Conservation (phyloP, 768 basidiomycete genomes). For the Hydnomerulius pinastri region DNA sequence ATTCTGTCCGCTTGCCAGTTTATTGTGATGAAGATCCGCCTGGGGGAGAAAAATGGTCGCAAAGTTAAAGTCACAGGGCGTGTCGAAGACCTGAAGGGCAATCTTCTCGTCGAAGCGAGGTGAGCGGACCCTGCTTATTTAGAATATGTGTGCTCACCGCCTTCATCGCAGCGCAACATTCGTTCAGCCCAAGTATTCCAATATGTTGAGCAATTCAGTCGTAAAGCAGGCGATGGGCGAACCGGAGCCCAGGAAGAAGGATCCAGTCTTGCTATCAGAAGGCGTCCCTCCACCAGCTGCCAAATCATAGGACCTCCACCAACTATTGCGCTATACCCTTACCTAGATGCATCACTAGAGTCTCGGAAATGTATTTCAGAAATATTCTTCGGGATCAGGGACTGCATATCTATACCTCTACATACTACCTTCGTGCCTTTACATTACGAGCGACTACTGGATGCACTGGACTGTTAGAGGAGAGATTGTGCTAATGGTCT, state of each 20-base stretch:
- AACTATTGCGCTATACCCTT: too few relatives aligned
- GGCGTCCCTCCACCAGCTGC: constrained; percentile 28
- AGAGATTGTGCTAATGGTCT: too few relatives aligned
- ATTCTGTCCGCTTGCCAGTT: constrained; percentile 53
- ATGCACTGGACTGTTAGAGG: too few relatives aligned
- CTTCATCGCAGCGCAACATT: constrained; percentile 62
- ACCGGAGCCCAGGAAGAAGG: constrained; percentile 33
- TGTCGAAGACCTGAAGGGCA: constrained; percentile 83
- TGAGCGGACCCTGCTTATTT: constrained; percentile 39
- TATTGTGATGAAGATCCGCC: constrained; percentile 72
- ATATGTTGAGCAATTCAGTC: constrained; percentile 61
- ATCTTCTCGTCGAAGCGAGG: constrained; percentile 79
- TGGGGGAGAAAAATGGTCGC: constrained; percentile 72
- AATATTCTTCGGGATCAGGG: too few relatives aligned
- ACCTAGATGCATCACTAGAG: too few relatives aligned
- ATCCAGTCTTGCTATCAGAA: constrained; percentile 29
- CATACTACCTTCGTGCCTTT: too few relatives aligned
- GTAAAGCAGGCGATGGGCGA: constrained; percentile 70
- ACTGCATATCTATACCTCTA: too few relatives aligned
- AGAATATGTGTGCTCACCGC: background rate
- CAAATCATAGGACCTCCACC: constrained; percentile 31
- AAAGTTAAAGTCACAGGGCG: constrained; percentile 71
- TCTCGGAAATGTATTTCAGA: too few relatives aligned
- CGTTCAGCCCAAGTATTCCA: constrained; percentile 87
- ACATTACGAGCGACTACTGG: too few relatives aligned